Evolutionary conservation across 768 basidiomycete genomes (phyloP).

Genomic region (Amanita brunnescens): DNA sequence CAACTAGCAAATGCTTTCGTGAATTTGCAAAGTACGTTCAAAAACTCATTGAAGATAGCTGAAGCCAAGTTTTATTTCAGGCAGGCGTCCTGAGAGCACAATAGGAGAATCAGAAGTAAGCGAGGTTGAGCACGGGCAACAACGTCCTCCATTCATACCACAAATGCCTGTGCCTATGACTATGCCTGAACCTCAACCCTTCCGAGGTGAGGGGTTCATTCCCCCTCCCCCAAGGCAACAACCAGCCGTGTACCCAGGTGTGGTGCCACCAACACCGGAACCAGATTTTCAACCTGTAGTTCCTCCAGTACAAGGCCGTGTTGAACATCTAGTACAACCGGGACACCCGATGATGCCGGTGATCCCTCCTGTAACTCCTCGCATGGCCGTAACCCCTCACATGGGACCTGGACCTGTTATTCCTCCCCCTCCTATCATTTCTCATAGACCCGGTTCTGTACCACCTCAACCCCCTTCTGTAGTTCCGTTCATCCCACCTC

Average conservation of each 20-base stretch:
- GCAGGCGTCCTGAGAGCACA: constrained; percentile 2
- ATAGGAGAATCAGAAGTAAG: constrained; percentile 6
- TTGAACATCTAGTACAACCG: not conserved
- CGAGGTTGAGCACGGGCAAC: not conserved
- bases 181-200: constrained; percentile 9
- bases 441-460: not conserved
- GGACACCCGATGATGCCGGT: not conserved
- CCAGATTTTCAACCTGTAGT: constrained; percentile 6
- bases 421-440: not conserved
- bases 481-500: constrained; percentile 1
- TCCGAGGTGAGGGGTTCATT: not conserved
- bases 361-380: not conserved
- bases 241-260: not conserved
- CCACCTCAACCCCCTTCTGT: not conserved
- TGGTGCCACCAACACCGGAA: constrained; percentile 7
- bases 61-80: not conserved
- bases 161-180: constrained; percentile 1
- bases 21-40: constrained; percentile 19
- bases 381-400: not conserved
- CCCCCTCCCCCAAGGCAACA: constrained; percentile 1
- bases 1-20: constrained; percentile 35
- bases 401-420: not conserved
- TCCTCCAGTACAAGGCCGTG: not conserved
- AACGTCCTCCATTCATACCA: constrained; percentile 2
- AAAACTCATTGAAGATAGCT: not conserved